phyloP scores from a whole-genome alignment of 257 asterid genomes.

The Parsonsia alboflavescens region DNA sequence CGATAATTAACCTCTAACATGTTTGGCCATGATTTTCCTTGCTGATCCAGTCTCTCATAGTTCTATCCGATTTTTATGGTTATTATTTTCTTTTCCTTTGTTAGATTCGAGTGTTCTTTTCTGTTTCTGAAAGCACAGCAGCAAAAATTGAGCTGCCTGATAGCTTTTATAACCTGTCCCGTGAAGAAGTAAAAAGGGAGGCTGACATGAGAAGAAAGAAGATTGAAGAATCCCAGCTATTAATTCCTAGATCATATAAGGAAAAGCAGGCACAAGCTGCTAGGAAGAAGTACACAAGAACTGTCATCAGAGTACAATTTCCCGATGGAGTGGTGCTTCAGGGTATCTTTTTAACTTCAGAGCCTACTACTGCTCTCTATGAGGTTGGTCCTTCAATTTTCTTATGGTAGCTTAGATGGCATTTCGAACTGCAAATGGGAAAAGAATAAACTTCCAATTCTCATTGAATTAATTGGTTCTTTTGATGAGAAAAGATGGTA shows the following conservation, averaged over 20 bases:
- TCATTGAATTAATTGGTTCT: not conserved
- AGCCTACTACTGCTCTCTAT: constrained; percentile 63
- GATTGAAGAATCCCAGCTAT: constrained; percentile 78
- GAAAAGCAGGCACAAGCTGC: constrained; percentile 90
- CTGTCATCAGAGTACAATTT: constrained; percentile 73
- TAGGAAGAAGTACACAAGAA: constrained; percentile 56
- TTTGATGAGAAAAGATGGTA: not conserved
- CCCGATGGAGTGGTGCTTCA: constrained; percentile 95
- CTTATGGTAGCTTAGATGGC: not conserved
- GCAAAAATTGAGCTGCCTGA: constrained; percentile 84
- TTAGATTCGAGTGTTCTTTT: constrained; percentile 77
- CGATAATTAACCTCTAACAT: not conserved
- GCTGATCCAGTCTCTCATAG: not conserved
- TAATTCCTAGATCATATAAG: constrained; percentile 81
- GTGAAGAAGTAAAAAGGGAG: constrained; percentile 76
- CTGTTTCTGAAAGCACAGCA: constrained; percentile 80
- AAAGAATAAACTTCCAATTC: not conserved
- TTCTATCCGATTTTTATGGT: constrained; percentile 6
- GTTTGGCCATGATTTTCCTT: not conserved
- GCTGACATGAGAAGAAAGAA: constrained; percentile 68
- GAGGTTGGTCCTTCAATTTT: constrained; percentile 54
- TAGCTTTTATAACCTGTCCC: constrained; percentile 65
- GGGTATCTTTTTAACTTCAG: constrained; percentile 72
- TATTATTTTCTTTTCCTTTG: constrained; percentile 12
- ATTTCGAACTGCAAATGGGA: not conserved